Percentiles rank a stretch among this genome's conserved stretches.
phyloP scores from a whole-genome alignment of 2,329 filamentous ascomycete species.

The Cytospora schulzeri region DNA sequence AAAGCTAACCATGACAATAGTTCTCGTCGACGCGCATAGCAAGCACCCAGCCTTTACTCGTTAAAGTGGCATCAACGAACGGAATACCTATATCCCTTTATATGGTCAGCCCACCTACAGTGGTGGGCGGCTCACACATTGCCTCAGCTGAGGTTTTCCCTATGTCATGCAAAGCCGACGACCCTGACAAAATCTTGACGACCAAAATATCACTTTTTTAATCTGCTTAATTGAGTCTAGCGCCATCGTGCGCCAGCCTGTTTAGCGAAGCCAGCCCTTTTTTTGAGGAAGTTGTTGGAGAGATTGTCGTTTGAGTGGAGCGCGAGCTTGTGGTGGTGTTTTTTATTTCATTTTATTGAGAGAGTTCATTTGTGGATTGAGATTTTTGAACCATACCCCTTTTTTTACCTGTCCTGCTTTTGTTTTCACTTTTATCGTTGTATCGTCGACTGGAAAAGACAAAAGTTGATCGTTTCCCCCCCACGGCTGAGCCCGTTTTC shows the following conservation, averaged over 20 bases:
- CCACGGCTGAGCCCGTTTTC: slow-evolving; percentile 22
- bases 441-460: slow-evolving; percentile 18
- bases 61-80: slow-evolving; percentile 30
- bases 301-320: slow-evolving; percentile 13
- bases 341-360: neutral
- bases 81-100: neutral
- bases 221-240: slow-evolving; percentile 19
- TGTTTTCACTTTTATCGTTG: neutral
- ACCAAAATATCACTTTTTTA: slow-evolving; percentile 23
- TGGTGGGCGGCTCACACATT: slow-evolving; percentile 10
- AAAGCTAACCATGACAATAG: slow-evolving; percentile 39
- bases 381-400: slow-evolving; percentile 12
- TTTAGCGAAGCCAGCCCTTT: slow-evolving; percentile 20
- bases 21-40: slow-evolving; percentile 46
- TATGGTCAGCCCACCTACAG: neutral
- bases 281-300: slow-evolving; percentile 13
- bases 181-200: slow-evolving; percentile 22
- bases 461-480: slow-evolving; percentile 22
- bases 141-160: slow-evolving; percentile 22
- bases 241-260: slow-evolving; percentile 11
- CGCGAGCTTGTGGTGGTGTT: slow-evolving; percentile 10
- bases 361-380: slow-evolving; percentile 3
- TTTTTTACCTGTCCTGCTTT: slow-evolving; percentile 9
- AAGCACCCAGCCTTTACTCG: slow-evolving; percentile 39
- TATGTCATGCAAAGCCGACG: slow-evolving; percentile 26